phyloP scores from a whole-genome alignment of 139 green algal genomes.

The Closterium sp. region DNA sequence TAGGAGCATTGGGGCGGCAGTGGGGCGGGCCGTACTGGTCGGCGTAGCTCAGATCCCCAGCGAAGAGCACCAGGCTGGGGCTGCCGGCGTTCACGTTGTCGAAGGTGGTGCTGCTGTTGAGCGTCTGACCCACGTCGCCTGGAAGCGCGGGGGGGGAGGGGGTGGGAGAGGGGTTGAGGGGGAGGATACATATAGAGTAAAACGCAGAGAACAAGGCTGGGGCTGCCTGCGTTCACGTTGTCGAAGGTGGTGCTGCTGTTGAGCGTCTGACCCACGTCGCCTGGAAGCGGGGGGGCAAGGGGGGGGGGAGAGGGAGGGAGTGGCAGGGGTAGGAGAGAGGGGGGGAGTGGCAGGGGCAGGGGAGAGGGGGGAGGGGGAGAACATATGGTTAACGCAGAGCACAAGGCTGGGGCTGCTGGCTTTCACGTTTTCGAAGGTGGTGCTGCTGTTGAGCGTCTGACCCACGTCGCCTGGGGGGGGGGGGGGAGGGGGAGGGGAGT shows the following conservation, averaged over 20 bases:
- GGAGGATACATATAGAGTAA: too few relatives aligned
- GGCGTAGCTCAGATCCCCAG: constrained; percentile 7
- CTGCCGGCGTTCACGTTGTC: not conserved
- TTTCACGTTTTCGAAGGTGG: not conserved
- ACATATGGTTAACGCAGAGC: not conserved
- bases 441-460: not conserved
- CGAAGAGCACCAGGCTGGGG: not conserved
- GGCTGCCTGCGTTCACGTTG: too few relatives aligned
- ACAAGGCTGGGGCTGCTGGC: not conserved
- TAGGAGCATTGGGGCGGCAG: not conserved
- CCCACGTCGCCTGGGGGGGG: too few relatives aligned
- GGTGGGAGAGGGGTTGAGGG: too few relatives aligned
- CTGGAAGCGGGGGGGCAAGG: too few relatives aligned
- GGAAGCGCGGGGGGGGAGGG: too few relatives aligned
- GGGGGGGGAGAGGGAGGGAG: not conserved
- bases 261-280: too few relatives aligned
- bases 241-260: too few relatives aligned
- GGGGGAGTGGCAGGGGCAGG: too few relatives aligned
- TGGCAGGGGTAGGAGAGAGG: too few relatives aligned
- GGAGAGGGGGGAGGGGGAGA: not conserved
- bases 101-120: constrained; percentile 3
- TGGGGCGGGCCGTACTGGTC: constrained; percentile 1
- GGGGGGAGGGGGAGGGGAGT: too few relatives aligned
- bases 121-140: constrained; percentile 14
- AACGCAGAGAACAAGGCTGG: too few relatives aligned